Conservation (phyloP, 192 early-diverging fungal species). For the Coemansia nantahalensis region DNA sequence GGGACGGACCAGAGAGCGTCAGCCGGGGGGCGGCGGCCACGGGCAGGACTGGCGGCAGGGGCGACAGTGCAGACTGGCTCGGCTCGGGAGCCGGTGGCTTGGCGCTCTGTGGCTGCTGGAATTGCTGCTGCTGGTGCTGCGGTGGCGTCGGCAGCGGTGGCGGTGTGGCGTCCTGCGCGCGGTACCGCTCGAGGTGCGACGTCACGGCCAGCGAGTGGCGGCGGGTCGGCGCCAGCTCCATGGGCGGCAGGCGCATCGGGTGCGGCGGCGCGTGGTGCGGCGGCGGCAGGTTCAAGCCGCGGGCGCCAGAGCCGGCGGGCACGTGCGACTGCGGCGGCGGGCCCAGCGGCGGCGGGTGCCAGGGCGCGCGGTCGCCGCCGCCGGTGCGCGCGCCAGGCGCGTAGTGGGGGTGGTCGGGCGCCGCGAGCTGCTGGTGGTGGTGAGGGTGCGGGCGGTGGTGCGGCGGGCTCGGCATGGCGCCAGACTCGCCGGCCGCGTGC, state of each 20-base stretch:
- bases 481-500: too few species aligned
- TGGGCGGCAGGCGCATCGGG: slow-evolving; percentile 39
- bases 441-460: too few species aligned
- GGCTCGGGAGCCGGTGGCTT: not conserved
- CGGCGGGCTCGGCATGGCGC: too few species aligned
- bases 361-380: not conserved
- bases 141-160: not conserved
- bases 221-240: slow-evolving; percentile 39
- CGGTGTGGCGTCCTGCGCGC: slow-evolving; percentile 36
- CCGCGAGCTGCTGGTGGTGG: too few species aligned
- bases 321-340: not conserved
- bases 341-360: not conserved
- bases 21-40: too few species aligned
- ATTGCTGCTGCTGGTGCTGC: not conserved
- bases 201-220: slow-evolving; percentile 52
- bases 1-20: too few species aligned
- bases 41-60: too few species aligned
- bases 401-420: not conserved
- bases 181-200: slow-evolving; percentile 51
- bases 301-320: not conserved
- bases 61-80: too few species aligned
- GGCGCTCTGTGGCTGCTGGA: not conserved
- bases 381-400: not conserved
- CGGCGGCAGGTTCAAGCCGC: not conserved
- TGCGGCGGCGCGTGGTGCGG: not conserved